Percentiles rank a stretch among this genome's conserved stretches.
These are phyloP conservation scores for Angomonas desouzai DNA, from an alignment of 208 protist species.

Conservation along the genomic window DNA sequence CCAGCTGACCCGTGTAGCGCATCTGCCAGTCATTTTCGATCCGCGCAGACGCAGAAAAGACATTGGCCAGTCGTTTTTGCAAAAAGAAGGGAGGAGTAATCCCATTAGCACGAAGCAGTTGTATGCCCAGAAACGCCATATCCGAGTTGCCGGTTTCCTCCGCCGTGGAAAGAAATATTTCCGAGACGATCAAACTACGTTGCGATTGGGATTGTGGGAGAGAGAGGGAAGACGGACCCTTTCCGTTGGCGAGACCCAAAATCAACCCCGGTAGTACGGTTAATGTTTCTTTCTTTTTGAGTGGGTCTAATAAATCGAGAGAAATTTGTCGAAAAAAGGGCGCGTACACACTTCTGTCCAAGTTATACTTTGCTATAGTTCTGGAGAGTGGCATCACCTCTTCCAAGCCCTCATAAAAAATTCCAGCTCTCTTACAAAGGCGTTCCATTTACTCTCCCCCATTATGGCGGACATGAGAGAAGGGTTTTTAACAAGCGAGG, in stretches of 20 bases:
- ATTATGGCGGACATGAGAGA: constrained; percentile 48
- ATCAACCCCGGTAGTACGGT: constrained; percentile 63
- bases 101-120: constrained; percentile 80
- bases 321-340: constrained; percentile 74
- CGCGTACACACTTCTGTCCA: constrained; percentile 56
- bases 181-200: constrained; percentile 45
- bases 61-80: constrained; percentile 84
- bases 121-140: constrained; percentile 72
- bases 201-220: constrained; percentile 43
- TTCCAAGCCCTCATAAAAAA: constrained; percentile 31
- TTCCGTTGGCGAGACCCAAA: constrained; percentile 69
- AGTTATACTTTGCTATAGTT: constrained; percentile 39
- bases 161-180: constrained; percentile 57
- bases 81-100: constrained; percentile 63
- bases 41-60: constrained; percentile 68
- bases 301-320: constrained; percentile 59
- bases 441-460: constrained; percentile 25
- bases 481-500: constrained; percentile 44
- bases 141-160: constrained; percentile 84
- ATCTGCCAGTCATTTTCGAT: constrained; percentile 81
- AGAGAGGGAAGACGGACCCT: constrained; percentile 51
- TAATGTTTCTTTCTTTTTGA: constrained; percentile 39
- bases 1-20: constrained; percentile 58
- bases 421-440: constrained; percentile 1
- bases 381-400: constrained; percentile 60